Evolutionary conservation across 2,329 filamentous ascomycete genomes (phyloP).

Genomic region (Remersonia thermophila): DNA sequence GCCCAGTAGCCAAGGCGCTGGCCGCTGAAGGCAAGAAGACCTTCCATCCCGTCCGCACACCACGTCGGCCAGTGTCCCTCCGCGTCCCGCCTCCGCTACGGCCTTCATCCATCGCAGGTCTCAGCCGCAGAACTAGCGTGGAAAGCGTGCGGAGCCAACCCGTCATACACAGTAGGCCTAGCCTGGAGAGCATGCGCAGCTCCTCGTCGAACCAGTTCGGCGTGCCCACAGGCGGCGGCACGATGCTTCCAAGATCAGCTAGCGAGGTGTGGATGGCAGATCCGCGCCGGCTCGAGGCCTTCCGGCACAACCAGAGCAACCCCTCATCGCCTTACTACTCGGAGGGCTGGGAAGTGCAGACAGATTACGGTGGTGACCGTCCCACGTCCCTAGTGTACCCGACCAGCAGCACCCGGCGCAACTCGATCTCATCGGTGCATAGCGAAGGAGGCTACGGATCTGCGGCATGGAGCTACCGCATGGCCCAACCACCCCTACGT

Average conservation of each 20-base stretch:
- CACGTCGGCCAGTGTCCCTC: constrained; percentile 23
- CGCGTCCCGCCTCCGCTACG: constrained; percentile 26
- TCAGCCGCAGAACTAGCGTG: constrained; percentile 20
- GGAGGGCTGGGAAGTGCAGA: constrained; percentile 20
- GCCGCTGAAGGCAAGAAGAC: constrained; percentile 21
- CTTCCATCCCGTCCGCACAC: constrained; percentile 31
- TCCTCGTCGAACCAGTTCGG: constrained; percentile 13
- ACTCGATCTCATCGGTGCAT: constrained; percentile 22
- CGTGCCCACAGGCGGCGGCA: constrained; percentile 1
- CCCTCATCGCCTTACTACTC: constrained; percentile 12
- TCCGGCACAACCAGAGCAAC: constrained; percentile 12
- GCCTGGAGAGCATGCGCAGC: constrained; percentile 21
- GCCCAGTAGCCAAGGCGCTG: constrained; percentile 18
- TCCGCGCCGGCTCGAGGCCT: constrained; percentile 16
- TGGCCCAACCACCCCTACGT: constrained; percentile 16
- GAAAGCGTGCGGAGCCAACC: constrained; percentile 20
- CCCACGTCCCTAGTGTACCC: constrained; percentile 18
- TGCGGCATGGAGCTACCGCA: constrained; percentile 13
- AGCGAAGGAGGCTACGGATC: constrained; percentile 13
- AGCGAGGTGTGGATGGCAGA: constrained; percentile 13
- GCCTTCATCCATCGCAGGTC: constrained; percentile 23
- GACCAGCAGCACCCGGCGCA: constrained; percentile 20
- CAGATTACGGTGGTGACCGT: constrained; percentile 18
- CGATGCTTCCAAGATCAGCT: constrained; percentile 12
- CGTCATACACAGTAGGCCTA: constrained; percentile 12